Evolutionary conservation across 2,329 filamentous ascomycete species (phyloP).

Genomic region (Ophiostoma sp.): DNA sequence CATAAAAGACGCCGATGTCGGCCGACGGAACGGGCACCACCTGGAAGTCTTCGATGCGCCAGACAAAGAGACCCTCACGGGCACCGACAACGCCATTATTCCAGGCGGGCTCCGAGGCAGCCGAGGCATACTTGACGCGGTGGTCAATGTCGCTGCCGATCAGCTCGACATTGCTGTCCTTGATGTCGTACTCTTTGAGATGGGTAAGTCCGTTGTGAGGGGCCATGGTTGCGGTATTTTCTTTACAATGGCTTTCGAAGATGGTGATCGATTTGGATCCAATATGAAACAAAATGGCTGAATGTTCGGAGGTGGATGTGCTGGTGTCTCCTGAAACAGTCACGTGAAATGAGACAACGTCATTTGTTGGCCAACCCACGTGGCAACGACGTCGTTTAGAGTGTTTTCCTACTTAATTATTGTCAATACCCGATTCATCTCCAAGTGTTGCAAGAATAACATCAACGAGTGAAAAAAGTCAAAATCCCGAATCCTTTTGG

Average conservation of each 20-base stretch:
- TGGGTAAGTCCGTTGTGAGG: constrained; percentile 59
- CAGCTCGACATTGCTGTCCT: constrained; percentile 63
- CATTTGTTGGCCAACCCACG: neutral
- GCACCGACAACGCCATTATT: constrained; percentile 52
- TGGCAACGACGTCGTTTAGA: neutral
- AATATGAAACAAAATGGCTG: neutral
- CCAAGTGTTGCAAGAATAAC: no score
- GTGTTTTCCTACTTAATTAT: neutral
- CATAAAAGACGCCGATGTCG: constrained; percentile 56
- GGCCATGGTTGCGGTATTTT: constrained; percentile 42
- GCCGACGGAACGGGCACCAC: constrained; percentile 56
- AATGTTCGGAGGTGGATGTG: neutral
- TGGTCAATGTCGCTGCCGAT: constrained; percentile 61
- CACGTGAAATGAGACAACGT: neutral
- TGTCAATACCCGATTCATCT: no score
- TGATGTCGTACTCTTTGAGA: constrained; percentile 59
- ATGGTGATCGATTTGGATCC: neutral
- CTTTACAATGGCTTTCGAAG: neutral
- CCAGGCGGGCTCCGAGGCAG: constrained; percentile 62
- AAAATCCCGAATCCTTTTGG: no score
- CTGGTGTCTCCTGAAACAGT: constrained; percentile 5
- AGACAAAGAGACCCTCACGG: constrained; percentile 52
- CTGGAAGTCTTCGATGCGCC: constrained; percentile 64
- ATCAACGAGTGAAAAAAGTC: no score
- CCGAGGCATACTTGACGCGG: constrained; percentile 62